These are phyloP conservation scores for Arthrobotrys megalospora DNA, from an alignment of 2,329 filamentous ascomycete species.

Conservation along the genomic window DNA sequence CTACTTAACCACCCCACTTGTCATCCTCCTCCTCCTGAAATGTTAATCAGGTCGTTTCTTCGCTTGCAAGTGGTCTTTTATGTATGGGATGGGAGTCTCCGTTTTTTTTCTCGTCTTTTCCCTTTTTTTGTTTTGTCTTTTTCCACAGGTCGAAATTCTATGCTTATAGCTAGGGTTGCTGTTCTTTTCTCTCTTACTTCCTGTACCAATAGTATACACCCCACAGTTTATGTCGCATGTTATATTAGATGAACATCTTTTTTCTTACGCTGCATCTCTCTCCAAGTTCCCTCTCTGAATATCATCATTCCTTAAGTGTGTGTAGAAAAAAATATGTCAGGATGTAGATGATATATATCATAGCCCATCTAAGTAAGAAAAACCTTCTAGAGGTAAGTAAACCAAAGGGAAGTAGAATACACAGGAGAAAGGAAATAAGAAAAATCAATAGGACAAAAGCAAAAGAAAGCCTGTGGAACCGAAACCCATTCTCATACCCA, in stretches of 20 bases:
- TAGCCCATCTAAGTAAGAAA: conserved; percentile 36
- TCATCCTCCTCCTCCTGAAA: background rate
- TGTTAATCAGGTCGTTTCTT: background rate
- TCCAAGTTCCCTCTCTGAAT: background rate
- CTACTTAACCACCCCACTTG: background rate
- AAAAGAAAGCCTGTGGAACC: conserved; percentile 8
- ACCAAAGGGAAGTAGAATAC: conserved; percentile 1
- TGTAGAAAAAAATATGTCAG: conserved; percentile 30
- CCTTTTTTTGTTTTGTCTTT: conserved; percentile 13
- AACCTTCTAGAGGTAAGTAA: conserved; percentile 4
- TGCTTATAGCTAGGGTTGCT: conserved; percentile 29
- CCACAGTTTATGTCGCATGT: conserved; percentile 24
- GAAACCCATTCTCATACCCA: conserved; percentile 22
- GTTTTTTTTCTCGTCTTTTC: conserved; percentile 35
- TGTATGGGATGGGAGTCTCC: conserved; percentile 54
- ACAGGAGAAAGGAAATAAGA: background rate
- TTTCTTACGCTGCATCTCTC: conserved; percentile 24
- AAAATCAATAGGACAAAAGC: too few relatives aligned
- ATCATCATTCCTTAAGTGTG: too few relatives aligned
- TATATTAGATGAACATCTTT: conserved; percentile 43
- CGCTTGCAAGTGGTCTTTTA: conserved; percentile 9
- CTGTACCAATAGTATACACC: conserved; percentile 60
- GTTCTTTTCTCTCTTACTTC: conserved; percentile 3
- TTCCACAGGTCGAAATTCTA: conserved; percentile 3
- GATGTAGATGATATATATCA: conserved; percentile 37